These are phyloP conservation scores for Rutstroemia sp. DNA, from an alignment of 2,329 filamentous ascomycete species.

Conservation along the genomic window DNA sequence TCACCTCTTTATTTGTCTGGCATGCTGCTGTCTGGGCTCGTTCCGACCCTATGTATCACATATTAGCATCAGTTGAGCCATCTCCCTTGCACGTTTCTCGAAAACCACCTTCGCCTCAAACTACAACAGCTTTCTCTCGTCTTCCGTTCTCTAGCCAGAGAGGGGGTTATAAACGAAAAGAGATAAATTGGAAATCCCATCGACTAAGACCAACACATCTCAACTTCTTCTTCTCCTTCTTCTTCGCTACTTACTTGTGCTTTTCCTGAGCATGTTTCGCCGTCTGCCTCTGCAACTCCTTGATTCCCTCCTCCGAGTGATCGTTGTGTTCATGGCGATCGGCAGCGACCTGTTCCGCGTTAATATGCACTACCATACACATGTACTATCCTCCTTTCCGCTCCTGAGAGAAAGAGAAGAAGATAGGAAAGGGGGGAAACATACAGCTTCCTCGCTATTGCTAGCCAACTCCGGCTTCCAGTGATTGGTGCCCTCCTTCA, in stretches of 20 bases:
- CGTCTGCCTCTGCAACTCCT: conserved; percentile 56
- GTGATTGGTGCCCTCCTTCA: conserved; percentile 60
- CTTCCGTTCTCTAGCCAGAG: no score
- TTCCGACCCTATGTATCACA: no score
- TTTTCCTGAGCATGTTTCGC: conserved; percentile 20
- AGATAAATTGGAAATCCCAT: background rate
- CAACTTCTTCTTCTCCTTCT: background rate
- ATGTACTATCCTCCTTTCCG: no score
- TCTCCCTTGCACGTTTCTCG: no score
- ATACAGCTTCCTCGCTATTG: conserved; percentile 69
- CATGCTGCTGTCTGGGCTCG: no score
- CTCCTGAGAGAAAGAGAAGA: background rate
- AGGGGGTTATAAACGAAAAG: no score
- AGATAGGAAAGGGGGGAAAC: conserved; percentile 15
- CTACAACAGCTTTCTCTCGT: no score
- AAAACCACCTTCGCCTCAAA: no score
- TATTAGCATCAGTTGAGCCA: no score
- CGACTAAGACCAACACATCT: background rate
- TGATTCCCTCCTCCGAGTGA: conserved; percentile 28
- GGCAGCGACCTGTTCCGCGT: conserved; percentile 17
- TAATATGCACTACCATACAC: background rate
- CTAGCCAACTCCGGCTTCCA: conserved; percentile 75
- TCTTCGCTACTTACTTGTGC: conserved; percentile 21
- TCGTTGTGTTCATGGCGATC: conserved; percentile 16
- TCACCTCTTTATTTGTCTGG: no score